Percentiles rank a stretch among this genome's conserved stretches.
These are phyloP conservation scores for Kwoniella shivajii DNA, from an alignment of 1,284 basidiomycete species.

Conservation along the genomic window DNA sequence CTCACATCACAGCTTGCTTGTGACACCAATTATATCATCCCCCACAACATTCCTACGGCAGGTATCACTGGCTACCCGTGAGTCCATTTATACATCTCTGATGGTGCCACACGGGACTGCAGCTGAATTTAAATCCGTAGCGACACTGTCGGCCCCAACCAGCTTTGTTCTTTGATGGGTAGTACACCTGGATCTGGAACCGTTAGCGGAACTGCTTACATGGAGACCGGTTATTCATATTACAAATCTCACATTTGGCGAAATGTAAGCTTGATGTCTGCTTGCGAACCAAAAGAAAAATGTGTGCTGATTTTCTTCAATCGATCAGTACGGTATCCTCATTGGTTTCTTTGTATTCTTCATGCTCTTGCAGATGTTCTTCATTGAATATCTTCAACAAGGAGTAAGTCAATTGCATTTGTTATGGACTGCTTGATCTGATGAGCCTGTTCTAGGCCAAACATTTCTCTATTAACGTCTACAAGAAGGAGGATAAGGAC, in stretches of 20 bases:
- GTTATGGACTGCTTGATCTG: neutral
- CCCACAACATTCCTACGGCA: constrained; percentile 62
- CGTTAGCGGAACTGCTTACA: constrained; percentile 52
- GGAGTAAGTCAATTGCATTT: constrained; percentile 29
- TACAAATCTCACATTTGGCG: constrained; percentile 48
- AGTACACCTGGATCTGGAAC: constrained; percentile 37
- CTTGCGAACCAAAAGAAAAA: neutral
- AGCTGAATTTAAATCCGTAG: constrained; percentile 2
- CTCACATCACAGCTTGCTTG: constrained; percentile 63
- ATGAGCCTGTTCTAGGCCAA: no score
- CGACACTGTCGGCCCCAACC: constrained; percentile 52
- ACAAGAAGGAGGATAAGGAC: constrained; percentile 70
- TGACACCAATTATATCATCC: constrained; percentile 69
- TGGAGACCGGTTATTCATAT: constrained; percentile 50
- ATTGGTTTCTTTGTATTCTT: constrained; percentile 68
- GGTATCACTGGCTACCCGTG: constrained; percentile 69
- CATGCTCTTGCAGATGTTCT: constrained; percentile 56
- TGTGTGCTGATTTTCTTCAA: neutral
- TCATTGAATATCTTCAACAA: constrained; percentile 49
- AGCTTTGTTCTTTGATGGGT: constrained; percentile 53
- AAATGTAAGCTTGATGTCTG: constrained; percentile 28
- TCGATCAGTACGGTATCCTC: constrained; percentile 50
- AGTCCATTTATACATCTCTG: constrained; percentile 42
- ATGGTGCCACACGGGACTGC: neutral
- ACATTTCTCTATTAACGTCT: constrained; percentile 60